phyloP scores from a whole-genome alignment of 768 basidiomycete genomes.

The Clitopilus passeckerianus region DNA sequence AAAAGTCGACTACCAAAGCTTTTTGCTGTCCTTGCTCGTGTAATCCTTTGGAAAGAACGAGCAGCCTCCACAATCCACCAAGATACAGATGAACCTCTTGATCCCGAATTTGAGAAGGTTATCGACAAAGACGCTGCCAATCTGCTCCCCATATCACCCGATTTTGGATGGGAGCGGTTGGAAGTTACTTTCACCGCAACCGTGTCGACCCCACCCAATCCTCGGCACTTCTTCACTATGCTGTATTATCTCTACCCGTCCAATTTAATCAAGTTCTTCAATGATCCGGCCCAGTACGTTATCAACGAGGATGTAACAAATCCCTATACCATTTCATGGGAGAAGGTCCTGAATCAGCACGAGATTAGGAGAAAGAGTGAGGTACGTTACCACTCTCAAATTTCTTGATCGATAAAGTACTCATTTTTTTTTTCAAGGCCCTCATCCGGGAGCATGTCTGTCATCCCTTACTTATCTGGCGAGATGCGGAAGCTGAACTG shows the following conservation, averaged over 20 bases:
- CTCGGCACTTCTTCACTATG: constrained; percentile 65
- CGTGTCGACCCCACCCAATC: constrained; percentile 51
- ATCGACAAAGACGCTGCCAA: constrained; percentile 31
- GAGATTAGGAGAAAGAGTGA: constrained; percentile 70
- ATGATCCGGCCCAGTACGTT: constrained; percentile 63
- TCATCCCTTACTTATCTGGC: constrained; percentile 69
- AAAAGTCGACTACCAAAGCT: constrained; percentile 59
- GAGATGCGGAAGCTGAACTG: constrained; percentile 61
- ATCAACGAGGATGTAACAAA: constrained; percentile 40
- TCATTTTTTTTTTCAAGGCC: constrained; percentile 32
- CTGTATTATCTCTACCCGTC: constrained; percentile 91
- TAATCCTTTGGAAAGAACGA: constrained; percentile 71
- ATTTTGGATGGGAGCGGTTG: constrained; percentile 65
- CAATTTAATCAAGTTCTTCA: constrained; percentile 79
- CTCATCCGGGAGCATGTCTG: constrained; percentile 68
- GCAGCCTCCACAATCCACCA: constrained; percentile 24
- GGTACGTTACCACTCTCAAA: constrained; percentile 31
- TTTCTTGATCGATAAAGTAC: neutral
- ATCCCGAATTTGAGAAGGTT: constrained; percentile 33
- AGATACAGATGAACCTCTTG: constrained; percentile 22
- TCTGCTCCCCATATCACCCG: constrained; percentile 40
- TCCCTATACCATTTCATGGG: constrained; percentile 71
- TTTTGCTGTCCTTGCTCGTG: constrained; percentile 62
- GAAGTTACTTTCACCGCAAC: constrained; percentile 54
- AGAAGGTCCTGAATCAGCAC: constrained; percentile 59